These are phyloP conservation scores for Phlebiopsis gigantea DNA, from an alignment of 768 basidiomycete genomes.

Conservation along the genomic window DNA sequence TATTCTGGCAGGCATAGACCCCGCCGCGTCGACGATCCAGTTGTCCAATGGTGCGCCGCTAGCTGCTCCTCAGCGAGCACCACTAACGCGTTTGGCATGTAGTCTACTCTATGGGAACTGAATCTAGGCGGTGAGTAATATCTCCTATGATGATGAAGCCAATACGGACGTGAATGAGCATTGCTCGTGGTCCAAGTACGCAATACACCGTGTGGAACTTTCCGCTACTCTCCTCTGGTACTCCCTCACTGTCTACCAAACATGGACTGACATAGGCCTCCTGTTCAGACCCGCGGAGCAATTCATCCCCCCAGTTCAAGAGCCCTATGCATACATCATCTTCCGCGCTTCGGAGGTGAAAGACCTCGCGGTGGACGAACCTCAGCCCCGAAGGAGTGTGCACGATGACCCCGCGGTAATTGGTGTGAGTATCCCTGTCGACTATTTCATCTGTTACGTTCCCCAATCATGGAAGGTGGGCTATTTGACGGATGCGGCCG, in stretches of 20 bases:
- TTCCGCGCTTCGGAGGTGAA: slow-evolving; percentile 90
- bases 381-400: slow-evolving; percentile 48
- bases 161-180: slow-evolving; percentile 37
- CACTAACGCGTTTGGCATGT: neutral
- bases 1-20: slow-evolving; percentile 83
- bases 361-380: slow-evolving; percentile 80
- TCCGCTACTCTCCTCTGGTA: slow-evolving; percentile 65
- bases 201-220: slow-evolving; percentile 47
- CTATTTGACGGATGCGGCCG: slow-evolving; percentile 41
- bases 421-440: slow-evolving; percentile 47
- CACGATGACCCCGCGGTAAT: slow-evolving; percentile 84
- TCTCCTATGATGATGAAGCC: slow-evolving; percentile 27
- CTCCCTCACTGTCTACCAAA: slow-evolving; percentile 2
- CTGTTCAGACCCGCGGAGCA: slow-evolving; percentile 57
- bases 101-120: slow-evolving; percentile 89
- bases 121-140: slow-evolving; percentile 63
- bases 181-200: slow-evolving; percentile 35
- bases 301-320: slow-evolving; percentile 79
- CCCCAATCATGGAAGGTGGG: slow-evolving; percentile 29
- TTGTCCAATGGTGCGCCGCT: slow-evolving; percentile 68
- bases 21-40: slow-evolving; percentile 80
- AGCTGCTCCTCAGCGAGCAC: neutral
- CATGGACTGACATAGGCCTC: slow-evolving; percentile 23
- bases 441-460: slow-evolving; percentile 4
- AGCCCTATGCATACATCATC: slow-evolving; percentile 86